Evolutionary conservation across 2,329 filamentous ascomycete species (phyloP), one percentile per base, ranked within the genome.

Genomic region (Fusarium anthophilum): DNA sequence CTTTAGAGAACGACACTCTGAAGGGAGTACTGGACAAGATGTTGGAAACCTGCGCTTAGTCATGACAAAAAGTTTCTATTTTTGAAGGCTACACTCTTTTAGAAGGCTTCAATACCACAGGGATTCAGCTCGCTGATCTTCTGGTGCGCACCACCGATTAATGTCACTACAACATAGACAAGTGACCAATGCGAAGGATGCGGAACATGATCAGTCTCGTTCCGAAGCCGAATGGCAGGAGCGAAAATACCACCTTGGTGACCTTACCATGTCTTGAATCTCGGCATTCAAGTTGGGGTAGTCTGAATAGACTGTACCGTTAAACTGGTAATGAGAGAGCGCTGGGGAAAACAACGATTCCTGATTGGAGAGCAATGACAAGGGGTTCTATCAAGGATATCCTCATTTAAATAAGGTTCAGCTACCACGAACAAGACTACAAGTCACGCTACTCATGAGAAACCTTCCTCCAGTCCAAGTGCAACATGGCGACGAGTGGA

Each of bases 21-120:
- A 94, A 94, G 87, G 91, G 91, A 45, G 94, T 98, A 38, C 87
- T 99, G 73, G 91, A 94, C 81, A 98, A 96, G 84, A 98, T 99
- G 96, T 87, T 98, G 72, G 91, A 94, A 81, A 96, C 93, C 4
- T 97, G 94, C 83, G 88, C 90, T 74, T 94, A 74, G 61, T 57
- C 39, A 54, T 43, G 30, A n/a, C 37, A 43, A 39, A 30, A 30
- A 10, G 48, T 28, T 50, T 41, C 47, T 13, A 38, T 48, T 20
- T 28, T 63, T 24, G 35, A 63, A 24, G 28, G 3, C 22, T 8
- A 28, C 26, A 60, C 43, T 65, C 51, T 48, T 58, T 67, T 39
- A 43, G 20, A 66, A 44, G 45, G 30, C 38, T 39, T 35, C 30
- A 60, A 50, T 35, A 63, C n/a, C 47, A 35, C 45, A 60, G 53